Conservation (phyloP, 805 yeast genomes). For the Wickerhamomyces bisporus region DNA sequence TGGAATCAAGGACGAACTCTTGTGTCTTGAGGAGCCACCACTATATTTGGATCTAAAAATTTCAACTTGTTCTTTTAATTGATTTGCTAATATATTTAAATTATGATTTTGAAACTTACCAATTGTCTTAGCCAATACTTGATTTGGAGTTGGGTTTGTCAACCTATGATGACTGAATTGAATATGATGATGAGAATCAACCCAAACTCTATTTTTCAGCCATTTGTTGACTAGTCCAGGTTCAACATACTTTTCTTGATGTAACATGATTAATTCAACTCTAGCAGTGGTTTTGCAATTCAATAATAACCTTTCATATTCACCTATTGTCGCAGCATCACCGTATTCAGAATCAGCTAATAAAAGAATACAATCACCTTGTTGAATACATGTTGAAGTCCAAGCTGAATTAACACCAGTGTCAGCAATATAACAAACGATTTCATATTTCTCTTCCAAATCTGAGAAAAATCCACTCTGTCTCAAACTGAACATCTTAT, state of each 20-base stretch:
- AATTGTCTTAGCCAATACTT: conserved; percentile 9
- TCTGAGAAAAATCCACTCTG: conserved; percentile 88
- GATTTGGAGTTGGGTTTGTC: conserved; percentile 7
- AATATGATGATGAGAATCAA: conserved; percentile 88
- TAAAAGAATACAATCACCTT: conserved; percentile 90
- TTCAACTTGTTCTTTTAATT: conserved; percentile 32
- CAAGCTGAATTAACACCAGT: conserved; percentile 77
- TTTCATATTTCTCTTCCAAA: conserved; percentile 81
- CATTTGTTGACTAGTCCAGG: conserved; percentile 84
- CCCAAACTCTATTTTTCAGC: conserved; percentile 86
- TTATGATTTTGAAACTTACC: conserved; percentile 2
- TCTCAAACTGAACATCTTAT: conserved; percentile 76
- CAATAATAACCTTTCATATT: conserved; percentile 71
- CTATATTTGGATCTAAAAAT: conserved; percentile 28
- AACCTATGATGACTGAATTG: conserved; percentile 47
- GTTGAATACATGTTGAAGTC: conserved; percentile 90
- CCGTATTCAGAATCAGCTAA: conserved; percentile 77
- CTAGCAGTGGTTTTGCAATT: conserved; percentile 79
- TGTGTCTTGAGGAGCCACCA: conserved; percentile 19
- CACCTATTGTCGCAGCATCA: conserved; percentile 61
- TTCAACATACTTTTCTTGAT: conserved; percentile 73
- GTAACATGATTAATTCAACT: conserved; percentile 80
- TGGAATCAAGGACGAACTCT: conserved; percentile 27
- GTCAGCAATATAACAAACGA: conserved; percentile 87
- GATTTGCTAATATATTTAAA: conserved; percentile 13